A percentile compares a stretch with the other conserved stretches of the same genome.
phyloP scores from a whole-genome alignment of 1,139 yeast genomes.

The Pichia sp. region DNA sequence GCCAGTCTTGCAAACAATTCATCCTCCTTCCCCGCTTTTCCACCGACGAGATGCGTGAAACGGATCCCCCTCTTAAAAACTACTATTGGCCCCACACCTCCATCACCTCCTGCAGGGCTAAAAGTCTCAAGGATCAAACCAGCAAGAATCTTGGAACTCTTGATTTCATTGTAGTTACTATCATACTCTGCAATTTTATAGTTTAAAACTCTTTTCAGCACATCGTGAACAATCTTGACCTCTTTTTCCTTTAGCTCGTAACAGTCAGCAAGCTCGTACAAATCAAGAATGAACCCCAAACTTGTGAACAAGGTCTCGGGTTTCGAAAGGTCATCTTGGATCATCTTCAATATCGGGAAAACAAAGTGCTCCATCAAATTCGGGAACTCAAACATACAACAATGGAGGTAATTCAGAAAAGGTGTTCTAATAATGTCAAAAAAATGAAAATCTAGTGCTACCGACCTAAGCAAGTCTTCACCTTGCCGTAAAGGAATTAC shows the following conservation, averaged over 20 bases:
- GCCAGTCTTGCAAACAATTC: background rate
- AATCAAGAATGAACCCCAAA: slow-evolving; percentile 6
- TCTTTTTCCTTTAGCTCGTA: background rate
- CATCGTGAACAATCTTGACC: slow-evolving; percentile 19
- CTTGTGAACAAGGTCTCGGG: slow-evolving; percentile 3
- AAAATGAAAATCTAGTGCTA: slow-evolving; percentile 17
- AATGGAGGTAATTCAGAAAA: slow-evolving; percentile 12
- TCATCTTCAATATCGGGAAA: slow-evolving; percentile 11
- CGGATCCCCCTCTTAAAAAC: background rate
- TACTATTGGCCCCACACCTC: background rate
- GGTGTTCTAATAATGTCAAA: slow-evolving; percentile 6
- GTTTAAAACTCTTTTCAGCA: background rate
- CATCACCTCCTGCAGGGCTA: background rate
- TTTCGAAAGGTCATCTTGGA: slow-evolving; percentile 7
- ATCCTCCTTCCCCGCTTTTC: background rate
- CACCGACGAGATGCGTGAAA: background rate
- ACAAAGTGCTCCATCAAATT: slow-evolving; percentile 11
- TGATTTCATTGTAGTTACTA: background rate
- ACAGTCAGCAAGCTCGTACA: background rate
- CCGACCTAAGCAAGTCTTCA: slow-evolving; percentile 7
- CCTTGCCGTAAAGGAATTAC: slow-evolving; percentile 39
- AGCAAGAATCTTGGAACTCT: slow-evolving; percentile 1
- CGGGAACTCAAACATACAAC: slow-evolving; percentile 15
- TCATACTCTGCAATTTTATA: background rate
- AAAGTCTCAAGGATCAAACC: background rate